phyloP scores from a whole-genome alignment of 306 rosid genomes.

The Dryas octopetala region DNA sequence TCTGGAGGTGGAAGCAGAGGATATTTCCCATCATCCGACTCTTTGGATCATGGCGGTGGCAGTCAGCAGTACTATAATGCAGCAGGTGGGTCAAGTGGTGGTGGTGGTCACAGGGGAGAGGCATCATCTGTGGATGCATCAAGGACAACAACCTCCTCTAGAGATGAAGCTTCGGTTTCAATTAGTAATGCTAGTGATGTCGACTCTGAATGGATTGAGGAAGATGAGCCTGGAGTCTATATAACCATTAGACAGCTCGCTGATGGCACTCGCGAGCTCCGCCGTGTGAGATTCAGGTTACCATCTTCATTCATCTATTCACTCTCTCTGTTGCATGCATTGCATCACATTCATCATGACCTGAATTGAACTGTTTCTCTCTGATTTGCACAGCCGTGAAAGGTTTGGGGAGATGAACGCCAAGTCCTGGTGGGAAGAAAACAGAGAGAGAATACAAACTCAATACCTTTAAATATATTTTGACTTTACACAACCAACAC shows the following conservation, averaged over 20 bases:
- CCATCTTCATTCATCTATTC: background rate
- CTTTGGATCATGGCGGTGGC: slow-evolving; percentile 42
- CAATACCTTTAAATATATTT: slow-evolving; percentile 60
- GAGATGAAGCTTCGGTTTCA: slow-evolving; percentile 69
- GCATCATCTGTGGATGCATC: slow-evolving; percentile 49
- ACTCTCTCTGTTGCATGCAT: background rate
- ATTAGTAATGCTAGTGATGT: slow-evolving; percentile 71
- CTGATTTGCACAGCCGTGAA: slow-evolving; percentile 60
- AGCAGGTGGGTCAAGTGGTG: slow-evolving; percentile 28
- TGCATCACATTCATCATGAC: background rate
- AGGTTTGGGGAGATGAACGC: slow-evolving; percentile 76
- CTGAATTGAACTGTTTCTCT: background rate
- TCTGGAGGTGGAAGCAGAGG: slow-evolving; percentile 51
- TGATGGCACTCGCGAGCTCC: slow-evolving; percentile 80
- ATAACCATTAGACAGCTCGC: slow-evolving; percentile 72
- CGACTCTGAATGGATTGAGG: slow-evolving; percentile 83
- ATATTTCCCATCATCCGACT: slow-evolving; percentile 45
- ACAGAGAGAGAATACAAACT: slow-evolving; percentile 79
- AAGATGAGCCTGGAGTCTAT: slow-evolving; percentile 88
- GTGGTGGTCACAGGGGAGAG: slow-evolving; percentile 30
- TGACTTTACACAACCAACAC: slow-evolving; percentile 10
- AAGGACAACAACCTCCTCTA: slow-evolving; percentile 75
- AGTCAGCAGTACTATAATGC: slow-evolving; percentile 41
- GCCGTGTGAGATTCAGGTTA: slow-evolving; percentile 95
- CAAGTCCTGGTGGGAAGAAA: slow-evolving; percentile 87